These are phyloP conservation scores for sweet orange (Citrus sinensis) DNA, from an alignment of 345 rosid species.

Conservation along the genomic window DNA sequence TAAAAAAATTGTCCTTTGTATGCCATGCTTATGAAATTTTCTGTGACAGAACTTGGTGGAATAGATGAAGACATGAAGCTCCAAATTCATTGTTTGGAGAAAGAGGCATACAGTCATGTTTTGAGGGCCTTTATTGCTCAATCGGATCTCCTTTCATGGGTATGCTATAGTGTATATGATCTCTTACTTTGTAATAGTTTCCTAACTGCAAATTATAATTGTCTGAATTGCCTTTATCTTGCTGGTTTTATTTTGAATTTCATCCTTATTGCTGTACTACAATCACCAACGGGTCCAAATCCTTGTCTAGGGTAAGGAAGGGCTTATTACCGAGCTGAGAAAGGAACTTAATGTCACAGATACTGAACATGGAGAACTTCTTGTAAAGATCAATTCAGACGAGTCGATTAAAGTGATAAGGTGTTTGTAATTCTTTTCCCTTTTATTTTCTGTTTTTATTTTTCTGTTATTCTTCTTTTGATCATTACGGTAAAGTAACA, in stretches of 20 bases:
- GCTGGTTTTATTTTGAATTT: background rate
- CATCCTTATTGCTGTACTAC: background rate
- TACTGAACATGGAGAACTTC: constrained; percentile 31
- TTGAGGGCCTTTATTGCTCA: constrained; percentile 35
- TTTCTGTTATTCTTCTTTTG: background rate
- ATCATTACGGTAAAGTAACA: background rate
- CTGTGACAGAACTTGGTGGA: background rate
- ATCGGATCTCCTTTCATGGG: constrained; percentile 39
- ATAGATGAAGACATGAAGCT: constrained; percentile 14
- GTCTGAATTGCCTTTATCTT: background rate
- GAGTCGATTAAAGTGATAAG: constrained; percentile 28
- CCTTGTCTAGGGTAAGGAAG: constrained; percentile 28
- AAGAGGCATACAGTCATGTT: constrained; percentile 27
- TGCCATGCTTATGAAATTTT: constrained; percentile 4
- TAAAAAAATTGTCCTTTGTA: background rate
- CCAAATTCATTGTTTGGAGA: constrained; percentile 24
- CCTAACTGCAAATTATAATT: background rate
- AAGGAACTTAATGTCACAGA: constrained; percentile 33
- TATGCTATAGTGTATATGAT: constrained; percentile 1
- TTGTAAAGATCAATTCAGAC: constrained; percentile 26
- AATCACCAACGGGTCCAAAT: background rate
- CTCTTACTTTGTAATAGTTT: background rate
- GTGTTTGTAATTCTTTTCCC: constrained; percentile 15
- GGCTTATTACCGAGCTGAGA: constrained; percentile 27
- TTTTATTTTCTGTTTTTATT: background rate